Percentiles rank a stretch among this genome's conserved stretches.
Evolutionary conservation across 176 grass and related monocot genomes (phyloP).

Genomic region (Carex littledalei): DNA sequence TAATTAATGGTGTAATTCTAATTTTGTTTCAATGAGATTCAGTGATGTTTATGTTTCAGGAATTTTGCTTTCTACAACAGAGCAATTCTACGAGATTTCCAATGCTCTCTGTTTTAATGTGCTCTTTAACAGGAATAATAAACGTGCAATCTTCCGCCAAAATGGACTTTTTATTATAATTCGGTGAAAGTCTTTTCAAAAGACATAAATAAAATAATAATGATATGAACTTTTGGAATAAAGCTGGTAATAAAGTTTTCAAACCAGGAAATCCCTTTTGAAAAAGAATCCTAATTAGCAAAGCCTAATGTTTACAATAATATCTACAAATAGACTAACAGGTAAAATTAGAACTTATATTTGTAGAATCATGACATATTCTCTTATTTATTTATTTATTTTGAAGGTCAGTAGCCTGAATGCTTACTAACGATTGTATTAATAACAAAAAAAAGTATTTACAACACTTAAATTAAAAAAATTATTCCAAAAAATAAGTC

Average conservation of each 20-base stretch:
- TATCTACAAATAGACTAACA: neutral
- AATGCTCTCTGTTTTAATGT: neutral
- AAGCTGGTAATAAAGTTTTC: slow-evolving; percentile 5
- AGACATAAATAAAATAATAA: neutral
- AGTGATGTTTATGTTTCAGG: neutral
- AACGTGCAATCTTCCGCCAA: neutral
- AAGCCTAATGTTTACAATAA: slow-evolving; percentile 9
- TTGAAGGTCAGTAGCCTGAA: too few relatives aligned
- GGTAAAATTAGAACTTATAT: neutral
- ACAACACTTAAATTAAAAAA: too few relatives aligned
- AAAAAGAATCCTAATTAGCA: neutral
- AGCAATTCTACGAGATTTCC: neutral
- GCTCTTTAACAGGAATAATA: neutral
- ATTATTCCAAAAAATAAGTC: too few relatives aligned
- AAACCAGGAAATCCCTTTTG: neutral
- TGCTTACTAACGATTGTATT: too few relatives aligned
- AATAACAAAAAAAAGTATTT: too few relatives aligned
- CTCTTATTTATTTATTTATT: neutral
- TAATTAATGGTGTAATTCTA: neutral
- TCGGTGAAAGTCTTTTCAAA: neutral
- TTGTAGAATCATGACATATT: neutral
- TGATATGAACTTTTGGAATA: slow-evolving; percentile 10
- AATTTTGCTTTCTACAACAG: neutral
- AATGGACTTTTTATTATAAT: neutral
- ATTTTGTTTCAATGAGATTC: neutral